phyloP scores from a whole-genome alignment of 2,329 filamentous ascomycete species.

The Moelleriella libera region DNA sequence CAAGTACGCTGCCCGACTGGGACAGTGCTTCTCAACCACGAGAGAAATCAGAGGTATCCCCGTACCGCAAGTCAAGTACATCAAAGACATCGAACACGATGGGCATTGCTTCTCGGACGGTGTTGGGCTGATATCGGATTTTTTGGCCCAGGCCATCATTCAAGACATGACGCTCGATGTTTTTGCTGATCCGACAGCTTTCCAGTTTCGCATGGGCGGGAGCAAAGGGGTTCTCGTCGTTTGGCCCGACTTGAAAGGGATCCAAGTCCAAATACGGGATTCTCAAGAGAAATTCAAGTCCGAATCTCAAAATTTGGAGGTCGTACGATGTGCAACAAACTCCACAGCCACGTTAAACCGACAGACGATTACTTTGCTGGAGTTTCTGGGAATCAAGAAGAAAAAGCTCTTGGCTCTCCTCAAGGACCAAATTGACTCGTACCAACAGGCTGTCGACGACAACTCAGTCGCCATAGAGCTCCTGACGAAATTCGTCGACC shows the following conservation, averaged over 20 bases:
- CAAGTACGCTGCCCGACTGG: conserved; percentile 77
- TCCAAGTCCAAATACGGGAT: conserved; percentile 62
- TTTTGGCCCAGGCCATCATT: conserved; percentile 60
- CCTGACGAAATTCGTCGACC: conserved; percentile 65
- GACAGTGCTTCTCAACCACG: conserved; percentile 94
- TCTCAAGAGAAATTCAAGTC: conserved; percentile 83
- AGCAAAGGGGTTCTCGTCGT: conserved; percentile 79
- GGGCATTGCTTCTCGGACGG: conserved; percentile 76
- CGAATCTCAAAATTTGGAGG: conserved; percentile 59
- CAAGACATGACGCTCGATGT: conserved; percentile 50
- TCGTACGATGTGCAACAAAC: conserved; percentile 68
- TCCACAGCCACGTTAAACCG: conserved; percentile 73
- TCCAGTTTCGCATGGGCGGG: conserved; percentile 84
- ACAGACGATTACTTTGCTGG: conserved; percentile 79
- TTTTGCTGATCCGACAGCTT: conserved; percentile 57
- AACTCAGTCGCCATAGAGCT: conserved; percentile 49
- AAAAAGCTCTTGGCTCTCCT: conserved; percentile 55
- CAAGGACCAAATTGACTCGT: conserved; percentile 48
- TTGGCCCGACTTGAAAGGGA: conserved; percentile 52
- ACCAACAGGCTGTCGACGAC: conserved; percentile 56
- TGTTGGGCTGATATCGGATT: conserved; percentile 77
- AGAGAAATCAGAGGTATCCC: conserved; percentile 53
- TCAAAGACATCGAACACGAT: conserved; percentile 57
- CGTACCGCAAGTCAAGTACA: conserved; percentile 42
- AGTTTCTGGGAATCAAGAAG: conserved; percentile 58